These are phyloP conservation scores for Sugiyamaella smithiae DNA, from an alignment of 805 yeast species.

Conservation along the genomic window DNA sequence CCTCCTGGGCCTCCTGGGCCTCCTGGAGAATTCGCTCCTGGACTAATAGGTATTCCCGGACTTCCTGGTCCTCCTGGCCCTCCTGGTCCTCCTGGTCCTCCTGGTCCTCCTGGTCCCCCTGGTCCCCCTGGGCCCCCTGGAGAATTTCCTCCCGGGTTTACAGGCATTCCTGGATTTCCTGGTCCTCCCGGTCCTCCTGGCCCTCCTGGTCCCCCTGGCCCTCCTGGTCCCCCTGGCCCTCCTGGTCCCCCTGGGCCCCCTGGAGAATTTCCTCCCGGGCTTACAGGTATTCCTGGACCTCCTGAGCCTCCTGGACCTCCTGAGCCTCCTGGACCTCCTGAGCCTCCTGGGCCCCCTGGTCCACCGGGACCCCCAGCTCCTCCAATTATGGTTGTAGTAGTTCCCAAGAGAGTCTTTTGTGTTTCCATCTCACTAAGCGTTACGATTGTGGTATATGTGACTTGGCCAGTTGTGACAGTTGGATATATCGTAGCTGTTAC, in stretches of 20 bases:
- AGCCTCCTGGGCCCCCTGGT: constrained; percentile 4
- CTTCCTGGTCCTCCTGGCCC: constrained; percentile 10
- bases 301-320: constrained; percentile 13
- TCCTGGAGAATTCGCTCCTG: not conserved
- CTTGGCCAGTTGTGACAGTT: constrained; percentile 6
- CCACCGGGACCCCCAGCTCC: constrained; percentile 8
- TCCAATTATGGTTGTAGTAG: constrained; percentile 5
- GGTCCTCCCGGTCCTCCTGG: constrained; percentile 9
- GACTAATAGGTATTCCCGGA: not conserved
- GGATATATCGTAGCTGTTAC: constrained; percentile 11
- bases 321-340: constrained; percentile 9
- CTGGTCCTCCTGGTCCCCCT: constrained; percentile 11
- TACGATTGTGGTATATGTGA: not conserved
- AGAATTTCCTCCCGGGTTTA: not conserved
- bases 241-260: constrained; percentile 9
- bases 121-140: constrained; percentile 5
- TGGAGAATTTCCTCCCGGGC: constrained; percentile 9
- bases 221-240: constrained; percentile 4
- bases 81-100: constrained; percentile 9
- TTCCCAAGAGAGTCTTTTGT: not conserved
- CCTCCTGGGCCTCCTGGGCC: constrained; percentile 1
- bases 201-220: constrained; percentile 11
- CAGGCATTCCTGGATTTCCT: not conserved
- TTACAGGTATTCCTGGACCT: constrained; percentile 5
- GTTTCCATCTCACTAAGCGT: constrained; percentile 2